Evolutionary conservation across 176 grass and related monocot species (phyloP).

Genomic region (Musa troglodytarum): DNA sequence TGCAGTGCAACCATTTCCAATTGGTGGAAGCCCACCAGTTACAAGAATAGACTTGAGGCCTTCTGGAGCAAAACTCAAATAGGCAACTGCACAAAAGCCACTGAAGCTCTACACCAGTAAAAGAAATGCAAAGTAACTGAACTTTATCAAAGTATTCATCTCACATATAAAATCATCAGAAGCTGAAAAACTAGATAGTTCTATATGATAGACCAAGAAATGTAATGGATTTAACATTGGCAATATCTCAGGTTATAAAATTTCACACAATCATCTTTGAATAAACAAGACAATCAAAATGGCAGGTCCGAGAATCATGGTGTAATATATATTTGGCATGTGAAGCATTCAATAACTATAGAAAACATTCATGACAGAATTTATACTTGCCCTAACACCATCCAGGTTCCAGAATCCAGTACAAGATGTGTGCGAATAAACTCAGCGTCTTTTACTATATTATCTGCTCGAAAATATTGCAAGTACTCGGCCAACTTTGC

Average conservation of each 20-base stretch:
- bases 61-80: slow-evolving; percentile 94
- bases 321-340: no score
- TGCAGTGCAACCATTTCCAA: slow-evolving; percentile 61
- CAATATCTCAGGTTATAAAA: neutral
- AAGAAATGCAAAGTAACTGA: neutral
- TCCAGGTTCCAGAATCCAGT: slow-evolving; percentile 71
- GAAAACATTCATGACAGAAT: slow-evolving; percentile 10
- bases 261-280: neutral
- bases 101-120: slow-evolving; percentile 62
- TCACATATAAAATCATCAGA: neutral
- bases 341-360: no score
- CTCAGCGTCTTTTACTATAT: slow-evolving; percentile 88
- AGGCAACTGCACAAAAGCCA: slow-evolving; percentile 92
- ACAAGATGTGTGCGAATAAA: slow-evolving; percentile 64
- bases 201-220: neutral
- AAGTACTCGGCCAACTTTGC: slow-evolving; percentile 51
- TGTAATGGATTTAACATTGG: neutral
- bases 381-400: slow-evolving; percentile 79
- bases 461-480: slow-evolving; percentile 93
- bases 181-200: neutral
- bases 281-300: neutral
- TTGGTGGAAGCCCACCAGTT: slow-evolving; percentile 81
- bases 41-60: slow-evolving; percentile 85
- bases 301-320: neutral
- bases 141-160: neutral